Evolutionary conservation across 805 yeast species (phyloP), one percentile per base, ranked within the genome.

Genomic region (Candida qinlingensis): DNA sequence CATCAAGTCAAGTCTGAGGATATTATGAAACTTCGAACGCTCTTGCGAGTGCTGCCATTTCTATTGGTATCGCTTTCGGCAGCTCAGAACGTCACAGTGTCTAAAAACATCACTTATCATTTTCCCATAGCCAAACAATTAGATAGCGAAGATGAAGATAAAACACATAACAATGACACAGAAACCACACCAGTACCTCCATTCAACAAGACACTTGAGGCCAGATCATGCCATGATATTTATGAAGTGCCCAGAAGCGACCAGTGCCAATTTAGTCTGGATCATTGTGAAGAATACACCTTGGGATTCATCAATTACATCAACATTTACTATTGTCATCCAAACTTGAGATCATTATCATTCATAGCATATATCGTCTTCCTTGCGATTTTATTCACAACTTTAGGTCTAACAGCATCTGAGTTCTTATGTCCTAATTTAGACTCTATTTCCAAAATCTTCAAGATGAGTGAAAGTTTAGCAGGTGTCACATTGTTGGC

Each of bases 401-500:
- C 83, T 0, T 70, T 92, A 46, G 97, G 96, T 0, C 65, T 85
- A 13, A 80, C 95, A 2, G 96, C 97, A 1, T 83, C 92, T 4
- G 94, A 87, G 62, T 87, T 76, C 59, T 64, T 92, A 47, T 84
- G 96, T 39, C 96, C 96, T 1, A 89, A 88, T 53, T 67, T 91
- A 38, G 79, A 83, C 44, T 75, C 81, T 25, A 75, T 92, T 25
- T 81, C 97, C 3, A 73, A 74, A 33, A 62, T 77, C 25, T 68
- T 88, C 33, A 75, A 80, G 11, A 67, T 92, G 54, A 79, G 91
- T 36, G 96, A 91, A 56, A 81, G 84, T 53, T 66, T 91, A 28
- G 82, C 95, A 5, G 98, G 98, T 0, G 79, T 92, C 54, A 92
- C 98, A 0, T 69, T 92, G 35, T 69, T 94, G 49, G 96, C 98